Conservation (phyloP, 345 rosid species). For the Citrus unshiu region DNA sequence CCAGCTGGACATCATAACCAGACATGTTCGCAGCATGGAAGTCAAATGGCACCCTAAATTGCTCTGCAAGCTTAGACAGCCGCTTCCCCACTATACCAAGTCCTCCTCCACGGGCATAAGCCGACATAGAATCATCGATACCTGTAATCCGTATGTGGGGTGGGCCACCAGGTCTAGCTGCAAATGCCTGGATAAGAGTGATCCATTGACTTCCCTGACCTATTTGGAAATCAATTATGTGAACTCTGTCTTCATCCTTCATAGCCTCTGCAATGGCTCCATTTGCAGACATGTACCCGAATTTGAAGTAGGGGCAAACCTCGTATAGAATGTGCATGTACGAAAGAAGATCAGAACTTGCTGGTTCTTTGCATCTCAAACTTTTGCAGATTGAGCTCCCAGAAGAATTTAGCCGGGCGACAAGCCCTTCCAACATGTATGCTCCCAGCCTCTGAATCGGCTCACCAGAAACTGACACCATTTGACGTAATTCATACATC, state of each 20-base stretch:
- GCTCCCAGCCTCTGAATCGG: slow-evolving; percentile 97
- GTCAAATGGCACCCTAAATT: slow-evolving; percentile 76
- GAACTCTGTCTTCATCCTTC: slow-evolving; percentile 78
- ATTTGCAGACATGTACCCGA: slow-evolving; percentile 93
- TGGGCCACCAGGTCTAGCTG: slow-evolving; percentile 87
- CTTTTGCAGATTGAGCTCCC: slow-evolving; percentile 78
- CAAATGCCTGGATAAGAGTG: slow-evolving; percentile 88
- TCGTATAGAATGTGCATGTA: slow-evolving; percentile 76
- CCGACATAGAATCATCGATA: slow-evolving; percentile 66
- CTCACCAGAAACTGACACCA: slow-evolving; percentile 94
- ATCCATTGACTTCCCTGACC: slow-evolving; percentile 92
- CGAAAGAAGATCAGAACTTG: slow-evolving; percentile 62
- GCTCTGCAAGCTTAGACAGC: slow-evolving; percentile 57
- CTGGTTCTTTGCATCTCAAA: slow-evolving; percentile 69
- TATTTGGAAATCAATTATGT: slow-evolving; percentile 87
- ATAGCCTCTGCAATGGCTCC: slow-evolving; percentile 97
- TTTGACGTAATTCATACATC: slow-evolving; percentile 61
- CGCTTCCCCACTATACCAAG: slow-evolving; percentile 57
- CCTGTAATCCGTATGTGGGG: slow-evolving; percentile 83
- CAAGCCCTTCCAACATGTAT: slow-evolving; percentile 88
- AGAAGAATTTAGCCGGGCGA: slow-evolving; percentile 75
- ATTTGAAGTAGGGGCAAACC: slow-evolving; percentile 91
- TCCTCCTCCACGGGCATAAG: slow-evolving; percentile 86
- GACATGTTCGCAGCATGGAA: slow-evolving; percentile 59
- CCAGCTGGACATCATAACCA: slow-evolving; percentile 44